phyloP scores from a whole-genome alignment of 345 rosid species.

The Eucalyptus virginea region DNA sequence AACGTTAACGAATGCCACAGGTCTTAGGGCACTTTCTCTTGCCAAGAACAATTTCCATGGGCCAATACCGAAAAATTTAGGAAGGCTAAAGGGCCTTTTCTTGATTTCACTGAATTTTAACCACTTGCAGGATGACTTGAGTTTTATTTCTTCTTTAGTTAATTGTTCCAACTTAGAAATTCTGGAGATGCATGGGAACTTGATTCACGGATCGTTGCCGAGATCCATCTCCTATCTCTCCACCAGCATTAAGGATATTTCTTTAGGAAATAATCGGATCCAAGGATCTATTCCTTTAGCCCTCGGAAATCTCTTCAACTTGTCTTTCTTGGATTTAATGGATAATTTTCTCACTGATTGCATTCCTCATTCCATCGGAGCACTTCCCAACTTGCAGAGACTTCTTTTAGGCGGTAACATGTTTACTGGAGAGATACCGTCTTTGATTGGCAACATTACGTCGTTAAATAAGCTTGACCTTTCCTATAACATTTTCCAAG shows the following conservation, averaged over 20 bases:
- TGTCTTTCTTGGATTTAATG: accelerated
- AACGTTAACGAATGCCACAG: background rate
- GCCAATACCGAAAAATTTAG: background rate
- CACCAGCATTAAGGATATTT: accelerated
- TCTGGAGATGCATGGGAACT: accelerated
- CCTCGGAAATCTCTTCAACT: background rate
- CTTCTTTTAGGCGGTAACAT: accelerated
- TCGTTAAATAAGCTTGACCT: accelerated
- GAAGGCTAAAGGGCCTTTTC: background rate
- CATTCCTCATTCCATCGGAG: background rate
- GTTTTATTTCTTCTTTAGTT: background rate
- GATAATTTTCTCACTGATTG: accelerated
- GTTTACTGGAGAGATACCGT: background rate
- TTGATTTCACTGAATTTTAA: accelerated
- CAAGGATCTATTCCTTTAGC: background rate
- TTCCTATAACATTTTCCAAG: background rate
- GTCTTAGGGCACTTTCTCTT: accelerated
- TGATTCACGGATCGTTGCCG: background rate
- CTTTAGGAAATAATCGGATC: accelerated
- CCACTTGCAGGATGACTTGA: background rate
- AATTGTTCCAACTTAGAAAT: background rate
- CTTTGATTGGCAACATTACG: background rate
- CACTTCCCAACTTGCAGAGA: accelerated
- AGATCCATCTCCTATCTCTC: background rate
- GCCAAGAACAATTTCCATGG: accelerated